Conservation (phyloP, 768 basidiomycete species). For the Amanita pallidorosea region DNA sequence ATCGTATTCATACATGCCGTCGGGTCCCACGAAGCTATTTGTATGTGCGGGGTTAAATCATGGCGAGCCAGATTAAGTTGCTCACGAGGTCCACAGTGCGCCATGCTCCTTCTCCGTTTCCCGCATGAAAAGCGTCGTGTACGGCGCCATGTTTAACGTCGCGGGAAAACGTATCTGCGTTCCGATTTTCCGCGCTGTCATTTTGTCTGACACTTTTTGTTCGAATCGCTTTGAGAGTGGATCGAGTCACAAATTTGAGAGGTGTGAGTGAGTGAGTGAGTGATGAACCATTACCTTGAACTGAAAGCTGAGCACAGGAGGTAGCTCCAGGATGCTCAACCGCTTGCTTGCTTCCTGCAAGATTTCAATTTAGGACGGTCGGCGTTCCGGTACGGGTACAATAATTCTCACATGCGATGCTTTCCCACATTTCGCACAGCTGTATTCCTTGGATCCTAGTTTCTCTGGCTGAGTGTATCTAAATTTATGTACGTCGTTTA, state of each 20-base stretch:
- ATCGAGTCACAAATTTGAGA: not conserved
- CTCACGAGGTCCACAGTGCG: slow-evolving; percentile 18
- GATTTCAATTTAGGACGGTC: slow-evolving; percentile 3
- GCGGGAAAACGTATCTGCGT: slow-evolving; percentile 74
- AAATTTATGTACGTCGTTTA: slow-evolving; percentile 18
- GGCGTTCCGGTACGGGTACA: not conserved
- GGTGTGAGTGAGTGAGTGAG: not conserved
- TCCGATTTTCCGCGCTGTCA: slow-evolving; percentile 72
- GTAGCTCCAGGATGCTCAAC: slow-evolving; percentile 74
- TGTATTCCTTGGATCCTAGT: slow-evolving; percentile 73
- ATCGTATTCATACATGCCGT: slow-evolving; percentile 78
- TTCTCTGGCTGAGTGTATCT: slow-evolving; percentile 86
- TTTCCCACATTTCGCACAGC: slow-evolving; percentile 73
- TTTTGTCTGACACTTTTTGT: slow-evolving; percentile 66
- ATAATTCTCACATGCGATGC: slow-evolving; percentile 41
- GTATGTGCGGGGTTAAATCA: not conserved
- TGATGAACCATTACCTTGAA: slow-evolving; percentile 57
- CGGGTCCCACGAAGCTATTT: slow-evolving; percentile 40
- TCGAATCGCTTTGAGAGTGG: slow-evolving; percentile 72
- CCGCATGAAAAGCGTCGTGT: slow-evolving; percentile 56
- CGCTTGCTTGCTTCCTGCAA: slow-evolving; percentile 71
- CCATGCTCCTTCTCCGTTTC: slow-evolving; percentile 33
- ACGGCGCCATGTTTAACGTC: slow-evolving; percentile 81
- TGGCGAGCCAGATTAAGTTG: not conserved
- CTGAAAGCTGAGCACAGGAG: slow-evolving; percentile 87